These are phyloP conservation scores for Kwoniella mangroviensis DNA, from an alignment of 768 basidiomycete genomes.

Conservation along the genomic window DNA sequence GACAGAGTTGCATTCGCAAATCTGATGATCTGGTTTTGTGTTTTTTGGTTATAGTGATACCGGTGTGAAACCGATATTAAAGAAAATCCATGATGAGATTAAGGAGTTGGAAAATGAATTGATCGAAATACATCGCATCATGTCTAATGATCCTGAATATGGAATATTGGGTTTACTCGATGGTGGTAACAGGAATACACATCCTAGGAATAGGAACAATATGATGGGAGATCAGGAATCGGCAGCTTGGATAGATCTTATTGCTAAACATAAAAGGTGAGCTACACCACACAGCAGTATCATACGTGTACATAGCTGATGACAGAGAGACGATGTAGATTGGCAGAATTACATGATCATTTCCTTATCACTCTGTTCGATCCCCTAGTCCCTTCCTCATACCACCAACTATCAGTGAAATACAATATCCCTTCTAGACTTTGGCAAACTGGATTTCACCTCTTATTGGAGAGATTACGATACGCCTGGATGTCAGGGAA, in stretches of 20 bases:
- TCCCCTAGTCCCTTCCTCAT: constrained; percentile 81
- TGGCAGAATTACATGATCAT: constrained; percentile 88
- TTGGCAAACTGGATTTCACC: constrained; percentile 90
- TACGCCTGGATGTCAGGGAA: constrained; percentile 70
- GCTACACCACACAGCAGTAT: constrained; percentile 39
- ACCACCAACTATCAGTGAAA: constrained; percentile 86
- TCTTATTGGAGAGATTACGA: constrained; percentile 85
- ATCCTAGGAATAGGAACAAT: constrained; percentile 28
- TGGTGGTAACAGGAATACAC: constrained; percentile 14
- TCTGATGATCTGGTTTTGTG: neutral
- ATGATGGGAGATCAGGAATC: constrained; percentile 30
- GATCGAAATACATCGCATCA: constrained; percentile 75
- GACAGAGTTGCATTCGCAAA: constrained; percentile 2
- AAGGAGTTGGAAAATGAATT: constrained; percentile 77
- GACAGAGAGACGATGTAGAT: constrained; percentile 60
- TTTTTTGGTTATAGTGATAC: constrained; percentile 67
- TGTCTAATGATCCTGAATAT: constrained; percentile 62
- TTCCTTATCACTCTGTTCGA: constrained; percentile 83
- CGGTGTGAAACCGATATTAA: constrained; percentile 59
- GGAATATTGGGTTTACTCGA: constrained; percentile 39
- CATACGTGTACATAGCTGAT: neutral
- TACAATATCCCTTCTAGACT: constrained; percentile 94
- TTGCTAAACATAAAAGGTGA: constrained; percentile 78
- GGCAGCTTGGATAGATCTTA: constrained; percentile 59
- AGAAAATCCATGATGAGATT: constrained; percentile 73